Evolutionary conservation across 2,329 filamentous ascomycete genomes (phyloP), one percentile per base, ranked within the genome.

Genomic region (Neonectria sp.): DNA sequence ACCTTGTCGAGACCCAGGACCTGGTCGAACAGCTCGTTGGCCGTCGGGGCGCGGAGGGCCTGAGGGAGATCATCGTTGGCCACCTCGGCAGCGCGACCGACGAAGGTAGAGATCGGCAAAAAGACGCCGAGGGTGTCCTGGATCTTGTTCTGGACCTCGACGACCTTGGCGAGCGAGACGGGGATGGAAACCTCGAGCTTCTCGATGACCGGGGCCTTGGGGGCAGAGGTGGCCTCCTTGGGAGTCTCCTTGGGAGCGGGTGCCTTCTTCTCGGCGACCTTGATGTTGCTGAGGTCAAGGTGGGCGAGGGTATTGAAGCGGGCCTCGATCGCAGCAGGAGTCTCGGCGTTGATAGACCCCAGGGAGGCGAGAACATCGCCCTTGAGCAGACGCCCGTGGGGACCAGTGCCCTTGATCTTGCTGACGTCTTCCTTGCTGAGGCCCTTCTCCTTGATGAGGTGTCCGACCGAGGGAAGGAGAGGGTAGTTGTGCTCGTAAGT

Each of bases 241-340:
- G 76, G 40, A 4, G 74, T 27, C 82, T 81, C 73, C 68, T 75
- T 70, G 13, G 72, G 63, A 63, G 83, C 77, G 37, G 82, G 68
- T 37, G 75, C 74, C 79, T 87, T 86, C 77, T 85, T 84, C 61
- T 84, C 80, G 55, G 91, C 92, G 66, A 95, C 84, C 85, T 97
- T 97, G 85, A 98, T 95, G 85, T 98, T 97, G 85, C 93, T 96
- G 27, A 99, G 90, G 80, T 99, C 95, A 60, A 99, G 90, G 80
- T 97, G 94, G 48, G 89, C 85, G 55, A 96, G 89, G 81, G 94
- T 92, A 67, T 89, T 86, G 78, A 97, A 91, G 59, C 90, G 90
- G 65, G 88, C 85, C 62, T 93, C 92, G 73, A 95, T 88, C 68
- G 90, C 86, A 25, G 89, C 87, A 2, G 95, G 93, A 73, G 93